These are phyloP conservation scores for Brassica cretica DNA, from an alignment of 345 rosid species.

Conservation along the genomic window DNA sequence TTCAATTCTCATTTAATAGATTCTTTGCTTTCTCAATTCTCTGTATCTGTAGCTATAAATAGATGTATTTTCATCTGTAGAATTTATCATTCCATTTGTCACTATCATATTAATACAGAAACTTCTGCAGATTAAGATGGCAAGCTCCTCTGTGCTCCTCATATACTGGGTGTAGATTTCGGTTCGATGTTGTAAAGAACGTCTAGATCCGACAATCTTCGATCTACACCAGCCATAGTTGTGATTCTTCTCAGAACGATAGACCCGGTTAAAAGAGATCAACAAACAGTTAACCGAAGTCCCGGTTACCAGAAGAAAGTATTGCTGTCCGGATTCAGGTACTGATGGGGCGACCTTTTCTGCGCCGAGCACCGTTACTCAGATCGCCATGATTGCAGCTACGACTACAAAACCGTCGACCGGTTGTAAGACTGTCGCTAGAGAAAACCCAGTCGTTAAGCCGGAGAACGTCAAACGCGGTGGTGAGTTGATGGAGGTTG, in stretches of 20 bases:
- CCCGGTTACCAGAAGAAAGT: slow-evolving; percentile 77
- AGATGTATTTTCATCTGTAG: too few species aligned
- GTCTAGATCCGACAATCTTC: not conserved
- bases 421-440: slow-evolving; percentile 51
- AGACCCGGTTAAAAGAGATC: not conserved
- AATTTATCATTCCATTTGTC: too few species aligned
- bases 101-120: too few species aligned
- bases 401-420: slow-evolving; percentile 84
- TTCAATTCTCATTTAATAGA: too few species aligned
- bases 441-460: slow-evolving; percentile 86
- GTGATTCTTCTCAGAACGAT: not conserved
- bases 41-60: too few species aligned
- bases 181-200: not conserved
- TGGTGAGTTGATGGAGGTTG: too few species aligned
- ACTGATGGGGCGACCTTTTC: slow-evolving; percentile 92
- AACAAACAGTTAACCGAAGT: not conserved
- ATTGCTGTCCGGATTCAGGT: slow-evolving; percentile 91
- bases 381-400: slow-evolving; percentile 92
- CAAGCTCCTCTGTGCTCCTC: not conserved
- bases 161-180: not conserved
- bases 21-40: too few species aligned
- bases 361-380: slow-evolving; percentile 90
- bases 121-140: not conserved
- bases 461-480: slow-evolving; percentile 55
- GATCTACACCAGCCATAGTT: not conserved